Base-by-base conservation (phyloP, 495 filamentous ascomycete genomes). In the Bacidia rubella region DNA sequence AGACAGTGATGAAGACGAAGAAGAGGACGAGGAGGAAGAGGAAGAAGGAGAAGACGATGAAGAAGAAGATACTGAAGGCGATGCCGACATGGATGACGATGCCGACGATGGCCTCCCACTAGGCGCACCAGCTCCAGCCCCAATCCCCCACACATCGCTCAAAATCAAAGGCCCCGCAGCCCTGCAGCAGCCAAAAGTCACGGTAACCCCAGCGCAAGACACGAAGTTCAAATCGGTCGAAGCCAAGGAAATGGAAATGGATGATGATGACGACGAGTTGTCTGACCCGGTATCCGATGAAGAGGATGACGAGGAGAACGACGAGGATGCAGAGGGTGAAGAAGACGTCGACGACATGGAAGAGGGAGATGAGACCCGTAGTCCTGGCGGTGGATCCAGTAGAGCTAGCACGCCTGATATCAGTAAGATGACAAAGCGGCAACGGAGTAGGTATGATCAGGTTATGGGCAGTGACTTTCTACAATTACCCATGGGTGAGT, bases 381-480 rank as follows among this genome's bases (percentile, higher is more conserved):
- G 71, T 0, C 68, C 71, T 3, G 71, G 57, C n/a, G 70, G 69
- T 24, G 78, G 71, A 26, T 17, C 25, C 47, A 81, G 77, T 60
- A 65, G 80, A 51, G 73, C 67, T n/a, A 76, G 75, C 25, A 85
- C 82, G 0, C 87, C 87, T 0, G 87, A 96, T 63, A 67, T 86
- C 32, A 85, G 80, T 63, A 87, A 86, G 60, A 77, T 94, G 68
- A 98, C 92, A 17, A 87, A 90, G 61, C 75, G 92, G 45, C 92
- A 98, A 66, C 71, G 85, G 44, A 82, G 82, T 15, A 75, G 80
- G 55, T 70, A 84, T 46, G 81, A 86, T 29, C 86, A 87, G 26
- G 78, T 72, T 11, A 71, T 83, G 39, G 80, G 79, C 45, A 76
- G 77, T n/a, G 77, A 81, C 56, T 74, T 90, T 49, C 65, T 97